Conservation (phyloP, 2,329 filamentous ascomycete species). For the Thielaviopsis punctulata region DNA sequence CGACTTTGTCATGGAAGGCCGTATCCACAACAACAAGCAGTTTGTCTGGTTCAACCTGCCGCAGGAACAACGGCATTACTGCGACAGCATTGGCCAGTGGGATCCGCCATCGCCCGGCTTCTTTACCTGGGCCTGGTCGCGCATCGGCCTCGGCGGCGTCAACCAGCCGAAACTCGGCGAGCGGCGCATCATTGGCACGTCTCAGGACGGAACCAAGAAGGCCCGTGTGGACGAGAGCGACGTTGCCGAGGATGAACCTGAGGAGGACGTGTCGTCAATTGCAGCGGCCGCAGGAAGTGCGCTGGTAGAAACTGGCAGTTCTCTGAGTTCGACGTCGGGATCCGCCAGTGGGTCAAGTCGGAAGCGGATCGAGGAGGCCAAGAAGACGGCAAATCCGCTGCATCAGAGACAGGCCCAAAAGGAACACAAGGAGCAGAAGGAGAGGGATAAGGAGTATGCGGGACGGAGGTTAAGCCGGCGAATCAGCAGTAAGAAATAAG, state of each 20-base stretch:
- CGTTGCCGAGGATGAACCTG: conserved; percentile 9
- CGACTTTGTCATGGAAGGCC: conserved; percentile 23
- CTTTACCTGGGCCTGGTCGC: conserved; percentile 16
- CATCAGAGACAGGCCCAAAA: conserved; percentile 9
- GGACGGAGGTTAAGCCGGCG: background rate
- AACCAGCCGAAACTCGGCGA: conserved; percentile 13
- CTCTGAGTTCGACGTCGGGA: background rate
- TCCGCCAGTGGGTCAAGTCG: background rate
- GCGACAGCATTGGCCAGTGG: conserved; percentile 20
- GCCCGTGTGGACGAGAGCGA: conserved; percentile 10
- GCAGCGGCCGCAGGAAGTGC: background rate
- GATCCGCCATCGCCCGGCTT: conserved; percentile 17
- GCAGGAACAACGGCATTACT: conserved; percentile 19
- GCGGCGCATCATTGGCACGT: conserved; percentile 17
- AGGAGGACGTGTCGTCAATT: conserved; percentile 1
- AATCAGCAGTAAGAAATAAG: background rate
- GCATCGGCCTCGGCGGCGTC: conserved; percentile 15
- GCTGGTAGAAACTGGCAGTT: conserved; percentile 6
- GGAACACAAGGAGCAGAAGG: conserved; percentile 3
- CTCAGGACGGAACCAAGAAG: conserved; percentile 12
- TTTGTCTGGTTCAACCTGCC: conserved; percentile 24
- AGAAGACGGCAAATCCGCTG: conserved; percentile 12
- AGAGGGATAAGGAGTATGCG: background rate
- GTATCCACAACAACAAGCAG: conserved; percentile 22
- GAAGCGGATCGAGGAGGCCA: conserved; percentile 10